Evolutionary conservation across 2,329 filamentous ascomycete species (phyloP).

Genomic region (Scedosporium boydii): DNA sequence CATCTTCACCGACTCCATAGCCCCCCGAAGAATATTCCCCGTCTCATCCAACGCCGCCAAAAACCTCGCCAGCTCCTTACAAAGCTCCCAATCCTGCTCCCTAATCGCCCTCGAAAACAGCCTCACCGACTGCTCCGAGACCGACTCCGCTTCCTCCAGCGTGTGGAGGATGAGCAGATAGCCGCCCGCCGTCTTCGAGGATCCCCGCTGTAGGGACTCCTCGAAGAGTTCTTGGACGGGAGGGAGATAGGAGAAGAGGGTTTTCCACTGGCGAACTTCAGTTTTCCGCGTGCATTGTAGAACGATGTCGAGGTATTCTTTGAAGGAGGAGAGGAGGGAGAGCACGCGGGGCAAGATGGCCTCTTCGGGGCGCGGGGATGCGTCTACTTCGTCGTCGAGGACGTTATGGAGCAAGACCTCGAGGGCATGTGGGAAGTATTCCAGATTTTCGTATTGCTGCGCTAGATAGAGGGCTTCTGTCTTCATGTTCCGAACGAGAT

Average conservation of each 20-base stretch:
- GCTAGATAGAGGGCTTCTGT: slow-evolving; percentile 72
- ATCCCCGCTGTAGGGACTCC: slow-evolving; percentile 74
- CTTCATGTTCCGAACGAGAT: slow-evolving; percentile 67
- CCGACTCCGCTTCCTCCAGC: slow-evolving; percentile 57
- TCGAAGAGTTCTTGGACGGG: slow-evolving; percentile 89
- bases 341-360: slow-evolving; percentile 55
- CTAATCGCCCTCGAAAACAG: slow-evolving; percentile 72
- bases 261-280: slow-evolving; percentile 89
- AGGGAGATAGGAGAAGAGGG: slow-evolving; percentile 83
- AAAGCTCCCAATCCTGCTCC: slow-evolving; percentile 89
- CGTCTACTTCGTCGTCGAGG: slow-evolving; percentile 86
- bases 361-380: slow-evolving; percentile 50
- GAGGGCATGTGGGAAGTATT: slow-evolving; percentile 87
- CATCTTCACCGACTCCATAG: slow-evolving; percentile 51
- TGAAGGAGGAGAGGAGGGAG: slow-evolving; percentile 61
- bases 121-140: slow-evolving; percentile 69
- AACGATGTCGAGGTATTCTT: slow-evolving; percentile 86
- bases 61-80: slow-evolving; percentile 91
- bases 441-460: slow-evolving; percentile 74
- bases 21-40: slow-evolving; percentile 67
- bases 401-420: slow-evolving; percentile 90
- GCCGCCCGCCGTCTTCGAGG: slow-evolving; percentile 88
- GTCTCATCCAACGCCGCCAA: slow-evolving; percentile 84
- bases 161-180: slow-evolving; percentile 94
- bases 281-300: slow-evolving; percentile 97